Conservation (phyloP, 1,284 basidiomycete species). For the Ustilago bromivora region DNA sequence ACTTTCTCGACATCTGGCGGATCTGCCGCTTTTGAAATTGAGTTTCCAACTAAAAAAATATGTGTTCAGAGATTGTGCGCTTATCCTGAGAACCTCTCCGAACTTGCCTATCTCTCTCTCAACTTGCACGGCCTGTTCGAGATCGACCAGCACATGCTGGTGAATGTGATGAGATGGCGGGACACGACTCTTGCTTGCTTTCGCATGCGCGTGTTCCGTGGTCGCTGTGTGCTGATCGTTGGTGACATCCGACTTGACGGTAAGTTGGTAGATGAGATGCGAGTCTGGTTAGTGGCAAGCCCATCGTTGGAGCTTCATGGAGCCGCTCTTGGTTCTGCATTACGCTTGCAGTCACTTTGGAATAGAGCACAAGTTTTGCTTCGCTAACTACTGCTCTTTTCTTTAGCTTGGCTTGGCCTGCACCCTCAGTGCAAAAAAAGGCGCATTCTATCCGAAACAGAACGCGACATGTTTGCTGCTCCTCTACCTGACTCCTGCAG, state of each 20-base stretch:
- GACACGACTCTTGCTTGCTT: slow-evolving; percentile 1
- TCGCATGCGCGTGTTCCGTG: slow-evolving; percentile 1
- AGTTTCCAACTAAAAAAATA: not conserved
- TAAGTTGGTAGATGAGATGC: not conserved
- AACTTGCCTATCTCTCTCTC: not conserved
- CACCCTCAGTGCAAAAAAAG: not conserved
- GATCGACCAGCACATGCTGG: not conserved
- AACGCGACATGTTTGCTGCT: not conserved
- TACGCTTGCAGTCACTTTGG: not conserved
- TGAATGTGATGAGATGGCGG: not conserved
- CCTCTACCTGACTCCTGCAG: slow-evolving; percentile 9
- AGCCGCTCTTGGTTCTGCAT: not conserved
- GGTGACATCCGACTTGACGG: not conserved
- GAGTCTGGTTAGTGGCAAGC: not conserved
- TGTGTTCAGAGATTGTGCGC: not conserved
- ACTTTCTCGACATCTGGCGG: slow-evolving; percentile 1
- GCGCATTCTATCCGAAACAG: not conserved
- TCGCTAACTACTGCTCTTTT: not conserved
- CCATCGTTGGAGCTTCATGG: not conserved
- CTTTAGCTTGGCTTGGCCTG: slow-evolving; percentile 4
- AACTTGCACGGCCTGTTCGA: not conserved
- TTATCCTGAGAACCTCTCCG: not conserved
- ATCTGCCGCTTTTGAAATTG: not conserved
- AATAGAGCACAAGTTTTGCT: not conserved
- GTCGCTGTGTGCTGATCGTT: not conserved